Evolutionary conservation across 768 basidiomycete genomes (phyloP).

Genomic region (Crucibulum laeve): DNA sequence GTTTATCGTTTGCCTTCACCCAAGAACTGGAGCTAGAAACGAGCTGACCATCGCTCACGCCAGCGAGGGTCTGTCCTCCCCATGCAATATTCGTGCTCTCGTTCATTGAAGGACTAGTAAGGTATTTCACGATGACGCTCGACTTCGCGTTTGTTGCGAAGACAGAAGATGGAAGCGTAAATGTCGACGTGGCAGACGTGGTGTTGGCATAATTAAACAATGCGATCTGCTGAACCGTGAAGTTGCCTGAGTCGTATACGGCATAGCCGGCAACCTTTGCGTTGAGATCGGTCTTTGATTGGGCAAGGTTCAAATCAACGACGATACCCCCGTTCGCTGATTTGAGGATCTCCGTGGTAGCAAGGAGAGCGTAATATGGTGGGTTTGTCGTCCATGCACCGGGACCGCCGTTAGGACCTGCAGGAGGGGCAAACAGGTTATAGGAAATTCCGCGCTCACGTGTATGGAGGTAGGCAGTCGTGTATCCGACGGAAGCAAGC

Average conservation of each 20-base stretch:
- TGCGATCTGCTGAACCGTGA: conserved; percentile 35
- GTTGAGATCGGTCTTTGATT: conserved; percentile 29
- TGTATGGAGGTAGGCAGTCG: conserved; percentile 47
- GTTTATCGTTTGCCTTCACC: conserved; percentile 28
- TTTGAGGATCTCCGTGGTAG: conserved; percentile 38
- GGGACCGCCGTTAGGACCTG: conserved; percentile 23
- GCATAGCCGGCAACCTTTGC: conserved; percentile 51
- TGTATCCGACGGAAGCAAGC: conserved; percentile 43
- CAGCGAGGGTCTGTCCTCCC: conserved; percentile 49
- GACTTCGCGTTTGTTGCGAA: conserved; percentile 17
- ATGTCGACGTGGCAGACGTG: conserved; percentile 27
- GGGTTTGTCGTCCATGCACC: conserved; percentile 45
- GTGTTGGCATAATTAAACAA: conserved; percentile 50
- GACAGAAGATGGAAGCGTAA: conserved; percentile 31
- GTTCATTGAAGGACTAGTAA: conserved; percentile 38
- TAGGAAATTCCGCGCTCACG: conserved; percentile 50
- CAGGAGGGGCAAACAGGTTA: conserved; percentile 44
- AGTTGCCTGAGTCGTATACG: conserved; percentile 48
- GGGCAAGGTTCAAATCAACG: conserved; percentile 38
- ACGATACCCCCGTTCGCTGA: conserved; percentile 36
- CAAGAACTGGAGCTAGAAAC: conserved; percentile 24
- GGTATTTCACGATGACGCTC: conserved; percentile 39
- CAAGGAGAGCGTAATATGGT: conserved; percentile 46
- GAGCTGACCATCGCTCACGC: conserved; percentile 34
- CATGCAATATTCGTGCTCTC: conserved; percentile 56